Evolutionary conservation across 352 stramenopile genomes (phyloP), one percentile per base, ranked within the genome.

Genomic region (Globisporangium lucens): DNA sequence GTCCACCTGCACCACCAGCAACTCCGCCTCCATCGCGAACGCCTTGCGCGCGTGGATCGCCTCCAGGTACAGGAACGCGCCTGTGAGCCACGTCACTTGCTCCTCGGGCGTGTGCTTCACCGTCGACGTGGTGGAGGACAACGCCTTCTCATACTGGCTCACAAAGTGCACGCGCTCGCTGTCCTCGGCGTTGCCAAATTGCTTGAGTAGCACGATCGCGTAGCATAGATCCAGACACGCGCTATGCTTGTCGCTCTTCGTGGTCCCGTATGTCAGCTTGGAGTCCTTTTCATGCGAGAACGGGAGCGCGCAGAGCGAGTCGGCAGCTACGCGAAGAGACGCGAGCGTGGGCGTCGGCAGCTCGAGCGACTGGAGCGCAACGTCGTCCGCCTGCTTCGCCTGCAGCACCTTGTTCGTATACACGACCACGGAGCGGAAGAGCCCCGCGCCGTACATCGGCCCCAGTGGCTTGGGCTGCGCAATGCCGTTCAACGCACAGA

Each of bases 211-310:
- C n/a, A 89, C 83, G 51, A 90, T 67, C 8, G 74, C 69, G 56
- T 90, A 80, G 74, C 85, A 89, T 24, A 91, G 33, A 51, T 93
- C 81, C 29, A 91, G 77, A 27, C 85, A 93, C 35, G 79, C 70
- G 24, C 65, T 47, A 43, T 56, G 53, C 76, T 8, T 68, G 65
- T 38, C 29, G 64, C 24, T 71, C 67, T n/a, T 49, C 63, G 2
- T 76, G 65, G 9, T 65, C 69, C 67, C 49, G 33, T 77, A 66
- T 61, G 68, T 15, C 6, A 68, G 41, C 43, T 57, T 68, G 17
- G 33, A 71, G 15, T 51, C 33, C 17, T 55, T 27, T 8, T 63
- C 5, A 7, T 55, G 13, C 38, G 56, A 43, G 24, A 68, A 46
- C 3, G 71, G 49, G 41, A 80, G 57, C 2, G 64, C 53, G 43